phyloP scores from a whole-genome alignment of 2,329 filamentous ascomycete species.

The Elsinoe batatas region DNA sequence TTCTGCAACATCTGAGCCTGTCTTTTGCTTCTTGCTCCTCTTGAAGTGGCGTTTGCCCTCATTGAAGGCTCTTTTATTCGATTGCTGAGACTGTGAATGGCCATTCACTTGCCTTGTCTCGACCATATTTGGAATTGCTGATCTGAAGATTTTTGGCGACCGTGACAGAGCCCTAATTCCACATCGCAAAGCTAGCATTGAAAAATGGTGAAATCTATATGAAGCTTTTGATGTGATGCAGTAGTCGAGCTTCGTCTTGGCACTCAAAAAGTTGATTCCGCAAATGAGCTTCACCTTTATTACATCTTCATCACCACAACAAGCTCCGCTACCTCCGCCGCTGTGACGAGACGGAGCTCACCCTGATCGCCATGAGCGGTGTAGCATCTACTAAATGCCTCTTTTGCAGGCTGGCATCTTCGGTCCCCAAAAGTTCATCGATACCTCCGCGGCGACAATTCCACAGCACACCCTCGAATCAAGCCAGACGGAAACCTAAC shows the following conservation, averaged over 20 bases:
- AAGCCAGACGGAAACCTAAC: slow-evolving; percentile 31
- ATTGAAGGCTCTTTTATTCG: slow-evolving; percentile 28
- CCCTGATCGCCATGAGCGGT: slow-evolving; percentile 29
- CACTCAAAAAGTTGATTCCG: slow-evolving; percentile 14
- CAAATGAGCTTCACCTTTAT: slow-evolving; percentile 2
- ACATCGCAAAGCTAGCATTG: slow-evolving; percentile 1
- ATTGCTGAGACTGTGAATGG: neutral
- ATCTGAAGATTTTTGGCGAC: neutral
- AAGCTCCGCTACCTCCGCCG: neutral
- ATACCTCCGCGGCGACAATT: slow-evolving; percentile 28
- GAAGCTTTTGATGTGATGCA: neutral
- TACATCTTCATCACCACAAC: neutral
- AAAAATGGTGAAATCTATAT: neutral
- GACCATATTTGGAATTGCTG: slow-evolving; percentile 9
- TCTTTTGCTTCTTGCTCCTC: slow-evolving; percentile 41
- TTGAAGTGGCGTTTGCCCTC: slow-evolving; percentile 31
- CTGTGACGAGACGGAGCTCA: neutral
- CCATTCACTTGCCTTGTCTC: slow-evolving; percentile 3
- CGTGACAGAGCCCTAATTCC: neutral
- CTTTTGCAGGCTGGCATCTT: slow-evolving; percentile 25
- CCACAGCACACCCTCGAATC: slow-evolving; percentile 30
- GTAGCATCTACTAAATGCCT: slow-evolving; percentile 34
- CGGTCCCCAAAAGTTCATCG: slow-evolving; percentile 22
- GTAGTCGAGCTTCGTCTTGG: slow-evolving; percentile 14
- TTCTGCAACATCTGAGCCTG: slow-evolving; percentile 31